phyloP scores from a whole-genome alignment of 2,329 filamentous ascomycete genomes.

The Aspergillus jensenii region DNA sequence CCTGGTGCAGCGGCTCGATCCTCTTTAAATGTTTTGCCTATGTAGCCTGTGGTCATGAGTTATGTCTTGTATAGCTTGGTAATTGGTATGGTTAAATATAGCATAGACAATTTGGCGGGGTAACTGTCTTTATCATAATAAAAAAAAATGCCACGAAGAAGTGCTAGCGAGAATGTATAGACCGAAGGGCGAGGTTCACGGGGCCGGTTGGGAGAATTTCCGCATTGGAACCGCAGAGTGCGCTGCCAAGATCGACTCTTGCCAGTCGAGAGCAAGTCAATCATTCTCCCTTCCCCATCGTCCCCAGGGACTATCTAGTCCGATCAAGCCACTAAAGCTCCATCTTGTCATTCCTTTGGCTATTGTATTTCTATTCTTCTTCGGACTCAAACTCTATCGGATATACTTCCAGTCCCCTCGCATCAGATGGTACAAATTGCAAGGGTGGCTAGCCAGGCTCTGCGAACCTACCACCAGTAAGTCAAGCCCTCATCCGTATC shows the following conservation, averaged over 20 bases:
- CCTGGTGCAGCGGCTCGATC: background rate
- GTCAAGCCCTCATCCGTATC: constrained; percentile 5
- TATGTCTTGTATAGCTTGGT: constrained; percentile 3
- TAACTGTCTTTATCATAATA: background rate
- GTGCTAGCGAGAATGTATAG: background rate
- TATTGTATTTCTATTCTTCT: no score
- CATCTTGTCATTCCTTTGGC: constrained; percentile 1
- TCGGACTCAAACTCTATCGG: background rate
- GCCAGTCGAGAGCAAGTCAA: constrained; percentile 20
- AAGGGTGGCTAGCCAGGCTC: constrained; percentile 6
- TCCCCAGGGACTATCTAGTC: background rate
- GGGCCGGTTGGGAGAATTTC: constrained; percentile 6
- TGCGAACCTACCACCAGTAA: constrained; percentile 8
- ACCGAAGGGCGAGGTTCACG: background rate
- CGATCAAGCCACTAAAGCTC: background rate
- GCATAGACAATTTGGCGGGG: background rate
- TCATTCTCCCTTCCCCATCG: constrained; percentile 1
- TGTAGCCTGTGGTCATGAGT: constrained; percentile 9
- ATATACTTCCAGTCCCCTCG: background rate
- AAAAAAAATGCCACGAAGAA: background rate
- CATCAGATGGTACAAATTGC: constrained; percentile 3
- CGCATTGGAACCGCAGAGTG: constrained; percentile 35
- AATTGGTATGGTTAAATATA: background rate
- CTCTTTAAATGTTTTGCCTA: background rate
- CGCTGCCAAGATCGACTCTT: constrained; percentile 21